phyloP scores from a whole-genome alignment of 768 basidiomycete genomes.

The Epithele typhae region DNA sequence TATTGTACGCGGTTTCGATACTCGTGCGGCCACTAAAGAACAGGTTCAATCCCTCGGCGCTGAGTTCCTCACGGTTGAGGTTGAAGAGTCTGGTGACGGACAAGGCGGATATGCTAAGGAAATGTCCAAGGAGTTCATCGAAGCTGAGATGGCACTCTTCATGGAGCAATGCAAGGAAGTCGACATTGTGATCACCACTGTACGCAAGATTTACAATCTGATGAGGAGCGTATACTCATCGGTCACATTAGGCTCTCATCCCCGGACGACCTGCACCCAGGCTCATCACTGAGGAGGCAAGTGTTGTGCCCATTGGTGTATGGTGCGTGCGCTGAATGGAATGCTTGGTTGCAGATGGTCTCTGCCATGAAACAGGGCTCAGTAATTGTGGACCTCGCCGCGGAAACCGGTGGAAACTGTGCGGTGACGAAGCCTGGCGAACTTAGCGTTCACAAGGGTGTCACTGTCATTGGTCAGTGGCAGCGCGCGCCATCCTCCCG shows the following conservation, averaged over 20 bases:
- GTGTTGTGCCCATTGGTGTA: no score
- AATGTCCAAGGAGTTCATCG: constrained; percentile 88
- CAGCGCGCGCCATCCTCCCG: no score
- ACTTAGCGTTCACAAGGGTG: constrained; percentile 61
- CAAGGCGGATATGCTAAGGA: constrained; percentile 85
- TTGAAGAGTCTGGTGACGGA: constrained; percentile 80
- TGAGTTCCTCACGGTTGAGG: constrained; percentile 79
- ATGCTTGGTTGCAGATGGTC: constrained; percentile 48
- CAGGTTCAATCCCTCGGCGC: constrained; percentile 89
- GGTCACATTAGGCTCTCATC: constrained; percentile 76
- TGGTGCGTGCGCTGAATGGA: neutral
- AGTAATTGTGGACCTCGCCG: constrained; percentile 81
- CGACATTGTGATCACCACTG: constrained; percentile 85
- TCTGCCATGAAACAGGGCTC: constrained; percentile 92
- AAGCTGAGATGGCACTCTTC: constrained; percentile 85
- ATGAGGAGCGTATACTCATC: no score
- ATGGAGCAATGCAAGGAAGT: constrained; percentile 86
- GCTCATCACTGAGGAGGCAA: constrained; percentile 66
- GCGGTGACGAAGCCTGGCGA: constrained; percentile 78
- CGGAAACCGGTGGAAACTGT: constrained; percentile 90
- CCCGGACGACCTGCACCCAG: constrained; percentile 86
- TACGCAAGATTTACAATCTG: constrained; percentile 23
- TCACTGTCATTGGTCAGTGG: constrained; percentile 71
- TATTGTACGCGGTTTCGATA: constrained; percentile 86
- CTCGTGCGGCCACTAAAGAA: constrained; percentile 79